phyloP scores from a whole-genome alignment of 2,329 filamentous ascomycete genomes.

The Pseudogymnoascus sp. region DNA sequence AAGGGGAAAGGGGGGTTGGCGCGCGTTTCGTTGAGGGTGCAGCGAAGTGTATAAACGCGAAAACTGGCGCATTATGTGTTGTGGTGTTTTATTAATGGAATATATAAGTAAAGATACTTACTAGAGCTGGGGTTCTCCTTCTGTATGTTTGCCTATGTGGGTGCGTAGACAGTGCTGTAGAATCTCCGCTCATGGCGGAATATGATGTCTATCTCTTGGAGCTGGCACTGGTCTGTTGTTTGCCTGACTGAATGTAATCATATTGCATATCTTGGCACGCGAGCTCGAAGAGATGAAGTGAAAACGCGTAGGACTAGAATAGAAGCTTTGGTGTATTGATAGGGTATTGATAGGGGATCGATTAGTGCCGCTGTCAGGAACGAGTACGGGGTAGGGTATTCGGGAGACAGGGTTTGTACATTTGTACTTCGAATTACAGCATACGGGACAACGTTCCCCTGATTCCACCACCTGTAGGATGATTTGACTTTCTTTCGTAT shows the following conservation, averaged over 20 bases:
- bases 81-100: not conserved
- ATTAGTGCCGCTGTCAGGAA: not conserved
- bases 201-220: not conserved
- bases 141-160: not conserved
- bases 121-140: not conserved
- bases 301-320: not conserved
- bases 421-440: not conserved
- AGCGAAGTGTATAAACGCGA: not conserved
- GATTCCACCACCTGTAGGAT: not conserved
- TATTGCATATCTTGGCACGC: not conserved
- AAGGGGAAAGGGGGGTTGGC: not conserved
- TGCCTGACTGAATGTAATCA: not conserved
- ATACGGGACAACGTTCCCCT: not conserved
- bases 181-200: not conserved
- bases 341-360: not conserved
- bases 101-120: not conserved
- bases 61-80: conserved; percentile 5
- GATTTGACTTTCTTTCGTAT: not conserved
- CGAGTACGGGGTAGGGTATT: not conserved
- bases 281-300: not conserved
- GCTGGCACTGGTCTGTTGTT: not conserved
- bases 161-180: not conserved
- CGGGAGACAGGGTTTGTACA: not conserved
- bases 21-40: not conserved
- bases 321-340: not conserved